Base-by-base conservation (phyloP, 805 yeast genomes). In the Nakazawaea laoshanensis region DNA sequence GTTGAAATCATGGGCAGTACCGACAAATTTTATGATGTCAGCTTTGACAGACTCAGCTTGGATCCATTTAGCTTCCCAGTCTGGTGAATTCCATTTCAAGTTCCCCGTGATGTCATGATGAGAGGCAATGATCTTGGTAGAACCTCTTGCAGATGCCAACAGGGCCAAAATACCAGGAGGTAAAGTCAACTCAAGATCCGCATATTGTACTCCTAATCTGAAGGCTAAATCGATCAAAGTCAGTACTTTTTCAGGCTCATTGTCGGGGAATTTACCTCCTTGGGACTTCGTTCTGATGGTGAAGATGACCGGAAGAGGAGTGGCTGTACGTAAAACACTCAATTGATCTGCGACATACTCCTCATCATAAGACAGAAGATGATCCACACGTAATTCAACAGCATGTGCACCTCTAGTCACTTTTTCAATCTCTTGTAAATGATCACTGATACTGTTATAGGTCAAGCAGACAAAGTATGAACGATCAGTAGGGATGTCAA, bases 21-120 rank as follows among this genome's bases (percentile, higher is more conserved):
- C 95, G 27, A 88, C 94, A 51, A 88, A 77, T 57, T 87, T 88
- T 32, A 85, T 70, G 29, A 84, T 53, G 45, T 87, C 96, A 21
- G 74, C 80, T 37, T 76, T 74, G 32, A 79, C 50, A 7, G 7
- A 14, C 24, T 67, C 55, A 0, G 89, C 96, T 41, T 74, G 74
- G 40, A 70, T 69, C 50, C 77, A 85, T 50, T 74, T 73, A 43
- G 67, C 67, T 46, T 73, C 77, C 94, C 95, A 88, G 48, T 76
- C 86, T 11, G 74, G 63, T 40, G 70, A 59, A 35, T 56, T 58
- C 95, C 94, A 87, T 36, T 65, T 60, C 55, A 65, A 65, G 6
- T 52, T 46, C 17, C 83, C 94, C 9, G 63, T 50, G 37, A 77
- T 70, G 50, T 85, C 94, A 48, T 84, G 94, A 46, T 80, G 82